Base-by-base conservation (phyloP, 768 basidiomycete genomes). In the Trametes sanguinea region DNA sequence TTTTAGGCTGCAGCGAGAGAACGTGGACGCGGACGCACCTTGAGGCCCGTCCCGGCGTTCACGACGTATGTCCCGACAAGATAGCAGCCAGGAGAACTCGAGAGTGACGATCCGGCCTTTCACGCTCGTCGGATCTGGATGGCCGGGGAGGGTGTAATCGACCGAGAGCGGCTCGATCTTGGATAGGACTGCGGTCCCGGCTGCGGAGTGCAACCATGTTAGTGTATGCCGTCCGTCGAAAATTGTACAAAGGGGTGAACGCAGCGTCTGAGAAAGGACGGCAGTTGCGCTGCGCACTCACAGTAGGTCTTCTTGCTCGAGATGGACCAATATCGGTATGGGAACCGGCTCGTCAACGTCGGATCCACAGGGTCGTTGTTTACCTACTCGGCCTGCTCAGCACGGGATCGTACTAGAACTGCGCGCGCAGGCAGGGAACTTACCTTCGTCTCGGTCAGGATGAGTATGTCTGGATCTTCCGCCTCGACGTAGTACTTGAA, bases 401-500 rank as follows among this genome's bases (percentile, higher is more conserved):
- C 32, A 30, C 46, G 22, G 52, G 13, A 5, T 17, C 13, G 43
- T 51, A 27, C 22, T 22, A 22, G 22, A 43, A 39, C 47, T 50
- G 42, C 48, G 27, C 17, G 11, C 42, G 35, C 30, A 17, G 11
- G 48, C 30, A 11, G 48, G 48, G 30, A 50, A 50, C 35, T 37
- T 43, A 85, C 91, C 80, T 94, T 95, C 9, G 92, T 94, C 76
- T 95, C 94, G 0, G 90, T 92, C 45, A 95, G 76, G 14, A 95
- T 81, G 27, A 95, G 78, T 30, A 95, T 79, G 69, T 95, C 94
- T 0, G 94, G 85, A 69, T 94, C 87, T 67, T 95, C 94, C 1
- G 92, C 92, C 65, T 91, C 87, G 35, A 94, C 79, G 69, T 95
- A 95, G 68, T 77, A 71, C 67, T 85, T 87, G 76, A 95, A 93